Conservation (phyloP, 108 stramenopile genomes). For the Pseudonitzschia pungens region DNA sequence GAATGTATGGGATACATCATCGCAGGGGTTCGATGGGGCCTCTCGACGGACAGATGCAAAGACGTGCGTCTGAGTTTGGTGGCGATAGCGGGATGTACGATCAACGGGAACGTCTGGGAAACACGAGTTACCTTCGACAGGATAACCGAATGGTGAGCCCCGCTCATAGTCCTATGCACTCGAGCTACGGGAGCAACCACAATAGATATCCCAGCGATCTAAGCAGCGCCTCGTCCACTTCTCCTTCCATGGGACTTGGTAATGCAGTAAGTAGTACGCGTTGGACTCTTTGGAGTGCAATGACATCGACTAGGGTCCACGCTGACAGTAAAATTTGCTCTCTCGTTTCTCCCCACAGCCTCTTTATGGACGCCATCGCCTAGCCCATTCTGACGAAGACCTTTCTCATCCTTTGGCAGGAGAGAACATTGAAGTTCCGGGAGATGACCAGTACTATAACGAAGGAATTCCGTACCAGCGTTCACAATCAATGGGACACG, state of each 20-base stretch:
- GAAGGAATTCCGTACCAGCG: constrained; percentile 3
- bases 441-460: constrained; percentile 34
- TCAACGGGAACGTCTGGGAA: constrained; percentile 10
- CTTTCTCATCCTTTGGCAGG: constrained; percentile 45
- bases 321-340: not conserved
- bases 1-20: not conserved
- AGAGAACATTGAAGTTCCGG: constrained; percentile 49
- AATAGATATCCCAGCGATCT: constrained; percentile 19
- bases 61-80: not conserved
- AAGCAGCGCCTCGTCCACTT: constrained; percentile 5
- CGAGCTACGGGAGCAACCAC: constrained; percentile 23
- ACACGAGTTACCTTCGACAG: constrained; percentile 8
- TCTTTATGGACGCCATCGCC: constrained; percentile 20
- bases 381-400: constrained; percentile 41
- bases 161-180: constrained; percentile 25
- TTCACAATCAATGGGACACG: constrained; percentile 12
- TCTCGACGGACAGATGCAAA: constrained; percentile 6
- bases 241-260: constrained; percentile 11
- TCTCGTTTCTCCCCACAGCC: not conserved
- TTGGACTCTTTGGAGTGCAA: not conserved
- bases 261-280: not conserved
- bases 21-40: not conserved
- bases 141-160: constrained; percentile 25
- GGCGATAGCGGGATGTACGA: not conserved
- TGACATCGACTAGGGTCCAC: not conserved